Conservation (phyloP, 805 yeast genomes). For the Candida michaelii region DNA sequence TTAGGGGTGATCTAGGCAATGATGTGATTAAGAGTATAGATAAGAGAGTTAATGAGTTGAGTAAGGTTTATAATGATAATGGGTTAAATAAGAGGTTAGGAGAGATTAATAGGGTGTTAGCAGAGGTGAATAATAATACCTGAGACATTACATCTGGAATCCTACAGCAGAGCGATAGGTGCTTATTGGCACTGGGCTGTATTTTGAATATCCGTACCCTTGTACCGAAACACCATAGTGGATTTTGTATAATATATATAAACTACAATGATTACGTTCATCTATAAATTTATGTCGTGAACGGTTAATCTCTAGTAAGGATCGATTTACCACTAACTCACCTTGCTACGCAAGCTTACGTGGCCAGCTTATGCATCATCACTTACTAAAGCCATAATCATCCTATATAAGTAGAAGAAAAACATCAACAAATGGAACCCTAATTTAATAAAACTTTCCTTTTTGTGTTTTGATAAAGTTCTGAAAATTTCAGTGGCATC, state of each 20-base stretch:
- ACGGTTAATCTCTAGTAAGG: too few relatives aligned
- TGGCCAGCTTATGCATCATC: slow-evolving; percentile 38
- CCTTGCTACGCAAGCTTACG: too few relatives aligned
- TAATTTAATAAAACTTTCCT: slow-evolving; percentile 84
- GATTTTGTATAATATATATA: background rate
- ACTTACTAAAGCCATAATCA: slow-evolving; percentile 89
- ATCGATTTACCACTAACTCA: too few relatives aligned
- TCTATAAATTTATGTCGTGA: background rate
- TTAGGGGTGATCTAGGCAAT: background rate
- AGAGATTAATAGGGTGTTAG: slow-evolving; percentile 24
- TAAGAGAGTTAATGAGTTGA: slow-evolving; percentile 1
- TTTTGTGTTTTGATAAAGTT: slow-evolving; percentile 89
- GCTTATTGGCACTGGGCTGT: too few relatives aligned
- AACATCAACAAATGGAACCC: slow-evolving; percentile 90
- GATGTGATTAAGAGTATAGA: slow-evolving; percentile 11
- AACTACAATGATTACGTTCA: slow-evolving; percentile 1
- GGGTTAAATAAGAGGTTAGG: slow-evolving; percentile 25
- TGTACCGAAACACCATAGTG: too few relatives aligned
- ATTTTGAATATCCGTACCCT: too few relatives aligned
- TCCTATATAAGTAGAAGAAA: slow-evolving; percentile 93
- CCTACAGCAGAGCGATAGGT: too few relatives aligned
- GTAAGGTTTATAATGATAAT: slow-evolving; percentile 19
- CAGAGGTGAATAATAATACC: slow-evolving; percentile 17
- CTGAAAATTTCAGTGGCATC: slow-evolving; percentile 98
- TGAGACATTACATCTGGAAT: too few relatives aligned